phyloP scores from a whole-genome alignment of 2,329 filamentous ascomycete genomes.

The Pezicula carpinea region DNA sequence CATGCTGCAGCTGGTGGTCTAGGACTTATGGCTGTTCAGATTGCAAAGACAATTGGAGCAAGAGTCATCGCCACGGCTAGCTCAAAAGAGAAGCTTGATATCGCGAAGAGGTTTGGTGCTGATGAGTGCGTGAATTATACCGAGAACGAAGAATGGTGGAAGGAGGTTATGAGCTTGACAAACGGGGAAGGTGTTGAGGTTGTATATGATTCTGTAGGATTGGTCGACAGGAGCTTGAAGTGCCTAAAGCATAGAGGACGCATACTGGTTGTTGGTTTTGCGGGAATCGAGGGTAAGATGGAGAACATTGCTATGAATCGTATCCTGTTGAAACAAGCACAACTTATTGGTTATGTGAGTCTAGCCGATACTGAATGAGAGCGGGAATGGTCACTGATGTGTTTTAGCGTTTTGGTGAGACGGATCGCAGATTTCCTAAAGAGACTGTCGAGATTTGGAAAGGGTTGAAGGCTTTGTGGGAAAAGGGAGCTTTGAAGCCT shows the following conservation, averaged over 20 bases:
- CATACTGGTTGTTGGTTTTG: slow-evolving; percentile 55
- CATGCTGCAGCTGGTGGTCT: slow-evolving; percentile 51
- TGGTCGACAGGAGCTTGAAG: slow-evolving; percentile 48
- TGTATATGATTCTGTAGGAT: slow-evolving; percentile 53
- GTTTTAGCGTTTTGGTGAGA: slow-evolving; percentile 52
- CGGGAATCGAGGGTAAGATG: slow-evolving; percentile 46
- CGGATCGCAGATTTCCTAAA: slow-evolving; percentile 42
- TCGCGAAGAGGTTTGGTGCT: slow-evolving; percentile 36
- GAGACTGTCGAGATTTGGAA: slow-evolving; percentile 45
- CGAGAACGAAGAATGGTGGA: slow-evolving; percentile 40
- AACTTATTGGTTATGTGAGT: slow-evolving; percentile 48
- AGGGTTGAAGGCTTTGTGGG: slow-evolving; percentile 43
- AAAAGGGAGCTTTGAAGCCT: slow-evolving; percentile 42
- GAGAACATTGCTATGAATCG: slow-evolving; percentile 51
- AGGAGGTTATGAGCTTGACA: slow-evolving; percentile 43
- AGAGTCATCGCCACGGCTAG: slow-evolving; percentile 49
- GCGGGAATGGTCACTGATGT: neutral
- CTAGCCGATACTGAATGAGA: neutral
- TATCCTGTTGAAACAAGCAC: slow-evolving; percentile 46
- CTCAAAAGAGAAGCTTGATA: slow-evolving; percentile 37
- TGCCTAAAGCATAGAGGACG: slow-evolving; percentile 49
- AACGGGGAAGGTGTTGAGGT: slow-evolving; percentile 48
- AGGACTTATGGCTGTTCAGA: slow-evolving; percentile 51
- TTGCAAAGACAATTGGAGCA: slow-evolving; percentile 48
- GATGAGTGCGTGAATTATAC: slow-evolving; percentile 37